Percentiles rank a stretch among this genome's conserved stretches.
phyloP scores from a whole-genome alignment of 2,329 filamentous ascomycete species.

The Alternaria consortialis region DNA sequence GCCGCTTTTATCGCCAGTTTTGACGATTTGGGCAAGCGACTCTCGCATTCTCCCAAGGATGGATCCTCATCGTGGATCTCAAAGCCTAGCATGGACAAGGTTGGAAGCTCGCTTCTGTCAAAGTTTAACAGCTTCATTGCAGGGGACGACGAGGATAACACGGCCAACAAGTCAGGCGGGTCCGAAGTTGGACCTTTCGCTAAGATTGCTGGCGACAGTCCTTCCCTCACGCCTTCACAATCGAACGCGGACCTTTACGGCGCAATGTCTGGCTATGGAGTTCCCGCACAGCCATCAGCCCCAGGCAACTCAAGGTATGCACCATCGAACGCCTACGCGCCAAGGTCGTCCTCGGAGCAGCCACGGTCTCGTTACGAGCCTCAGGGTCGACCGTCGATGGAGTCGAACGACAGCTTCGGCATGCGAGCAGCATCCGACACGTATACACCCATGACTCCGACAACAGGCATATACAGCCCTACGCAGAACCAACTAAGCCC shows the following conservation, averaged over 20 bases:
- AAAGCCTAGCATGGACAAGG: constrained; percentile 94
- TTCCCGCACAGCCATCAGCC: constrained; percentile 31
- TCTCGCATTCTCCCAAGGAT: constrained; percentile 87
- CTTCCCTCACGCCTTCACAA: constrained; percentile 64
- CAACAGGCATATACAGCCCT: constrained; percentile 41
- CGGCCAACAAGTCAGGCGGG: constrained; percentile 66
- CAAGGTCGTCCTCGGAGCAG: constrained; percentile 62
- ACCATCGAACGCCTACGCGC: constrained; percentile 52
- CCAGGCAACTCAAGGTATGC: constrained; percentile 52
- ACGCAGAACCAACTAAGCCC: constrained; percentile 44
- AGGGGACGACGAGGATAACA: constrained; percentile 81
- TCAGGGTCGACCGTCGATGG: constrained; percentile 49
- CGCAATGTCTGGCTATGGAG: constrained; percentile 66
- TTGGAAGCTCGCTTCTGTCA: constrained; percentile 87
- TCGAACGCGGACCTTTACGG: constrained; percentile 79
- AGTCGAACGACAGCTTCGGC: constrained; percentile 44
- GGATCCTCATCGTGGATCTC: constrained; percentile 87
- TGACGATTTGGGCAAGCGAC: constrained; percentile 82
- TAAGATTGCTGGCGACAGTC: constrained; percentile 73
- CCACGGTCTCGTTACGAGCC: constrained; percentile 60
- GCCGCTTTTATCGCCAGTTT: constrained; percentile 75
- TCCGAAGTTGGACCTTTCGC: constrained; percentile 78
- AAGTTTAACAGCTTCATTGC: constrained; percentile 97
- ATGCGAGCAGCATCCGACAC: constrained; percentile 42
- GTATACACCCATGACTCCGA: constrained; percentile 40